phyloP scores from a whole-genome alignment of 805 yeast genomes.

The Kurtzmaniella fragi region DNA sequence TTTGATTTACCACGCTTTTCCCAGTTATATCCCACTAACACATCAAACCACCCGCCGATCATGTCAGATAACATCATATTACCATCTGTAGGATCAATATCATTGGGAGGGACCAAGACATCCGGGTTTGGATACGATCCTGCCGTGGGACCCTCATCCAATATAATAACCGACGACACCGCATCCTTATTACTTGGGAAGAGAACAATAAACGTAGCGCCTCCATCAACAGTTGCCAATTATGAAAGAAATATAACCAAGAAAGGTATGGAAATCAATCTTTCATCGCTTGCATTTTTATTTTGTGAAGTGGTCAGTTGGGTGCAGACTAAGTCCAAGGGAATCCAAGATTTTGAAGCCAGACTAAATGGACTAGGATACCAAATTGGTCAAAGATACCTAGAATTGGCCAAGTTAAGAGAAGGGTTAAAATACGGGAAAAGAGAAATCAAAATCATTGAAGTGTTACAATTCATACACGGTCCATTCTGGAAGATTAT shows the following conservation, averaged over 20 bases:
- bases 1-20: too few species aligned
- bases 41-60: not conserved
- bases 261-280: conserved; percentile 60
- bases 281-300: conserved; percentile 62
- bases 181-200: conserved; percentile 31
- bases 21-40: too few species aligned
- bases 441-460: conserved; percentile 62
- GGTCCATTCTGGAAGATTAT: conserved; percentile 67
- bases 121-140: conserved; percentile 42
- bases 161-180: conserved; percentile 32
- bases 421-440: conserved; percentile 59
- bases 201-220: conserved; percentile 23
- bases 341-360: conserved; percentile 55
- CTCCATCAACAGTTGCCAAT: conserved; percentile 39
- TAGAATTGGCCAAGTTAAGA: conserved; percentile 65
- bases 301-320: conserved; percentile 68
- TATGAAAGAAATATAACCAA: conserved; percentile 66
- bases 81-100: conserved; percentile 25
- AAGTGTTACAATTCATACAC: conserved; percentile 67
- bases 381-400: conserved; percentile 64
- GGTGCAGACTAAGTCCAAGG: conserved; percentile 56
- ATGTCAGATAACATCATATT: conserved; percentile 24
- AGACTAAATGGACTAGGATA: conserved; percentile 71
- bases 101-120: conserved; percentile 14
- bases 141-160: conserved; percentile 36